Evolutionary conservation across 257 asterid genomes (phyloP).

Genomic region (Nicotiana tomentosiformis): DNA sequence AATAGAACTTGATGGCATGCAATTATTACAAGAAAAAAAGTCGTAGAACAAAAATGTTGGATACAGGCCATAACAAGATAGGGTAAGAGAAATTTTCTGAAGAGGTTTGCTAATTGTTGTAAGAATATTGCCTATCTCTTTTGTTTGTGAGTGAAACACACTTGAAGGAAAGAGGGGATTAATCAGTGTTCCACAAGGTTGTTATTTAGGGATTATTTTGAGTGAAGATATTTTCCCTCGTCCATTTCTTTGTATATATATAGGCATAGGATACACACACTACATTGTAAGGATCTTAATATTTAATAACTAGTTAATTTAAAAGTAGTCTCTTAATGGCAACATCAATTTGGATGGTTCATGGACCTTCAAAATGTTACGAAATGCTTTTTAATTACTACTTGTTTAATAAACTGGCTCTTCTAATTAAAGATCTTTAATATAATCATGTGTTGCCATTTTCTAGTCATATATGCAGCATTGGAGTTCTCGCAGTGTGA

Average conservation of each 20-base stretch:
- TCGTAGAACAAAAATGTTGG: not conserved
- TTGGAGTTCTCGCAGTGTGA: not conserved
- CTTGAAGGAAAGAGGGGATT: not conserved
- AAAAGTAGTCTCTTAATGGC: not conserved
- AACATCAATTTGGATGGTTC: not conserved
- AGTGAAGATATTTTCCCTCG: not conserved
- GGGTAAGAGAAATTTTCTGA: not conserved
- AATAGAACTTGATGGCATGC: not conserved
- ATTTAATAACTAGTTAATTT: not conserved
- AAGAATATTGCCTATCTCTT: not conserved
- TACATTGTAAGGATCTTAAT: not conserved
- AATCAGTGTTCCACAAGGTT: not conserved
- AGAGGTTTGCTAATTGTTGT: not conserved
- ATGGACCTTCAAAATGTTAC: constrained; percentile 3
- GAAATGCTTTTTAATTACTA: not conserved
- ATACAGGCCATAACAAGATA: not conserved
- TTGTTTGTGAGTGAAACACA: not conserved
- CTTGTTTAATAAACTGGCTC: not conserved
- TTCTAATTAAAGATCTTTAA: no score
- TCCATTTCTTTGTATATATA: not conserved
- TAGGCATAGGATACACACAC: not conserved
- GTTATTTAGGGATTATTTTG: not conserved
- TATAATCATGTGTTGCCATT: no score
- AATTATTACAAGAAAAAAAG: not conserved
- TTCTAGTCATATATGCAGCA: not conserved